These are phyloP conservation scores for Microbotryum scabiosae DNA, from an alignment of 1,284 basidiomycete species.

Conservation along the genomic window DNA sequence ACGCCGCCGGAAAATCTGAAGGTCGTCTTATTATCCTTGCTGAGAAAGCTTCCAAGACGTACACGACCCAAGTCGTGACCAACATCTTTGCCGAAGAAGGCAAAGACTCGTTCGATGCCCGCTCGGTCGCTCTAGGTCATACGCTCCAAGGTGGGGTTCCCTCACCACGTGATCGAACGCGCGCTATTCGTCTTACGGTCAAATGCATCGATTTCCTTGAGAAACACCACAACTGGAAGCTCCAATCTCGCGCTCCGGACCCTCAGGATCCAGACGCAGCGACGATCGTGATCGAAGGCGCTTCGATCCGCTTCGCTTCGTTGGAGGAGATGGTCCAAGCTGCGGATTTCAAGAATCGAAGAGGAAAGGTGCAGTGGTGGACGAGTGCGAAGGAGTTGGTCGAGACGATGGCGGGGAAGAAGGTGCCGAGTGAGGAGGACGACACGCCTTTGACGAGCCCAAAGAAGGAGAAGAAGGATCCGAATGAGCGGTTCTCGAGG, in stretches of 20 bases:
- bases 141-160: conserved; percentile 92
- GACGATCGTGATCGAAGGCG: conserved; percentile 81
- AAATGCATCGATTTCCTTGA: conserved; percentile 94
- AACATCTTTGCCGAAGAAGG: conserved; percentile 95
- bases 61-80: conserved; percentile 84
- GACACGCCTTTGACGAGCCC: too few species aligned
- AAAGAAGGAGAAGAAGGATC: too few species aligned
- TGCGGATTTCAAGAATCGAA: conserved; percentile 81
- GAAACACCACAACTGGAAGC: conserved; percentile 50
- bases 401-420: conserved; percentile 17
- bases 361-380: conserved; percentile 83
- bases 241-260: conserved; percentile 19
- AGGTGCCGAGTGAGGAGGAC: too few species aligned
- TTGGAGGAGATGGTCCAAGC: conserved; percentile 73
- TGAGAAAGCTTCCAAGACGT: conserved; percentile 78
- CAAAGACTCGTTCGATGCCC: conserved; percentile 79
- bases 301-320: conserved; percentile 67
- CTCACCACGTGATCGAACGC: conserved; percentile 84
- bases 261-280: conserved; percentile 57
- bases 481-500: too few species aligned
- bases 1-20: conserved; percentile 80
- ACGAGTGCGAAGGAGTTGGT: conserved; percentile 47
- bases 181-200: conserved; percentile 79
- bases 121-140: conserved; percentile 88
- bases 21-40: conserved; percentile 85